Base-by-base conservation (phyloP, 31 red algal genomes). In the Porphyra umbilicalis region DNA sequence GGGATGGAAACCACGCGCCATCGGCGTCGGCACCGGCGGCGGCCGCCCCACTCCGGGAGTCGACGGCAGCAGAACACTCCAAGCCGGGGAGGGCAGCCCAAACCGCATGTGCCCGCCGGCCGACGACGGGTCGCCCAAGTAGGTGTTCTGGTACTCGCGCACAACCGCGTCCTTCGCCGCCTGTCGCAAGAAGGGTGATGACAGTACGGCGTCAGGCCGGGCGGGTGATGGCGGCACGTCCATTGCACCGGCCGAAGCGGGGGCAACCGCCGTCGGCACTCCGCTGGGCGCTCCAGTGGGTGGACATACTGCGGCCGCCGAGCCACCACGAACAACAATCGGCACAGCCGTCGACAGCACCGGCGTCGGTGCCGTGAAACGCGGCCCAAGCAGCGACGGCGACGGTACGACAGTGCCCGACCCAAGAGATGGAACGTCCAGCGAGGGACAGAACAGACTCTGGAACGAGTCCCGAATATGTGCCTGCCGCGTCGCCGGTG, bases 111-210 rank as follows among this genome's bases (percentile, higher is more conserved):
- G 68, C 13, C 35, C 15, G 4, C 36, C 77, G 36, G 81, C 18
- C 57, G 44, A 29, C 32, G 77, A 18, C 0, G 83, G 39, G 79
- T 86, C 84, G 42, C 80, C 83, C 30, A 46, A 79, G 33, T 84
- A 85, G 84, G 86, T 86, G 80, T 84, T 87, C 80, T 88, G 79
- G 40, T 88, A 92, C 75, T 92, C 90, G 0, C 85, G 81, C 11
- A 85, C 81, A 33, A 92, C 90, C 39, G 90, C 90, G 46, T 87
- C 90, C 77, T 87, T 84, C 0, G 90, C 90, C 30, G 90, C 90
- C 25, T 85, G 85, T 30, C 77, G 77, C 38, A 88, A 79, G 32
- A 77, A 94, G 0, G 92, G 91, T 29, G 81, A 86, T 14, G 33
- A 75, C 8, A 84, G 76, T 29, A 44, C n/a, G 42, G 81, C 42